Conservation (phyloP, 495 filamentous ascomycete genomes). For the Talaromyces liani region DNA sequence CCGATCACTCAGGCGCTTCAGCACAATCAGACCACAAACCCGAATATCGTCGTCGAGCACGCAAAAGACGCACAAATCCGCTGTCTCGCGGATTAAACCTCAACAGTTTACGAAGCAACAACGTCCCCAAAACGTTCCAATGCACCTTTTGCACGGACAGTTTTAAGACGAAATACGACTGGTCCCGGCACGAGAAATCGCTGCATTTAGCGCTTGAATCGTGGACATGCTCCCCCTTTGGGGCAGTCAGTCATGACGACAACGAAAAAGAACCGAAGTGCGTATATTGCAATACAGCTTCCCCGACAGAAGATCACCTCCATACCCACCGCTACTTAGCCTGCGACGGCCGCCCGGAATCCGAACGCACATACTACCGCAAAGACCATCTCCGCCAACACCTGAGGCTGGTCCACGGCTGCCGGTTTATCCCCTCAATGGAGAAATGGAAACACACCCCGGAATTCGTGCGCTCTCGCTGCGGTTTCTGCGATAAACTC, state of each 20-base stretch:
- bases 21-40: background rate
- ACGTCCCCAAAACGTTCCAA: constrained; percentile 42
- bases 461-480: constrained; percentile 53
- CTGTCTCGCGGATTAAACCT: background rate
- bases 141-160: constrained; percentile 79
- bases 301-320: constrained; percentile 16
- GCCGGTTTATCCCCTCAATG: constrained; percentile 52
- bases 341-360: constrained; percentile 54
- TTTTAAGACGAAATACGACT: constrained; percentile 75
- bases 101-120: constrained; percentile 11
- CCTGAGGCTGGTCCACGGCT: constrained; percentile 59
- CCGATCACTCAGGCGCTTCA: constrained; percentile 34
- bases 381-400: constrained; percentile 78
- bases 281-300: constrained; percentile 11
- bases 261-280: constrained; percentile 39
- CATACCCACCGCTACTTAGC: constrained; percentile 52
- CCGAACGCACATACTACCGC: constrained; percentile 63
- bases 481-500: constrained; percentile 55
- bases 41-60: constrained; percentile 14
- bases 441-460: constrained; percentile 59
- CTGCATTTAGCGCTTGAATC: constrained; percentile 65
- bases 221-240: constrained; percentile 66
- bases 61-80: constrained; percentile 1
- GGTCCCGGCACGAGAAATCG: constrained; percentile 73
- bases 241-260: constrained; percentile 56